These are phyloP conservation scores for Teunomyces pallodes DNA, from an alignment of 805 yeast species.

Conservation along the genomic window DNA sequence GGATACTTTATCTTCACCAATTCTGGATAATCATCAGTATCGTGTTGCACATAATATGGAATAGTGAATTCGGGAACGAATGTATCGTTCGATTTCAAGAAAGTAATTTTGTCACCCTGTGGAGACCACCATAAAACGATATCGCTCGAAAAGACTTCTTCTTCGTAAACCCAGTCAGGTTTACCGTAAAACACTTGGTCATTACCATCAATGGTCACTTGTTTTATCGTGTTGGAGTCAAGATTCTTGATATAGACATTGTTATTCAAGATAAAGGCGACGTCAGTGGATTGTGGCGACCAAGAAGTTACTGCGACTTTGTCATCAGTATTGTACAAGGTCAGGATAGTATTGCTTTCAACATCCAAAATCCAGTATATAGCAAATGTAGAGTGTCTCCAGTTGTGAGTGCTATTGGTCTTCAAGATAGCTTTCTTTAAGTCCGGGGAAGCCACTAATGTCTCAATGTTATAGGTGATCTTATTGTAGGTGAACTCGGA, in stretches of 20 bases:
- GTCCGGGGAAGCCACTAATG: slow-evolving; percentile 65
- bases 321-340: slow-evolving; percentile 10
- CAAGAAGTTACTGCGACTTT: slow-evolving; percentile 55
- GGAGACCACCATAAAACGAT: slow-evolving; percentile 73
- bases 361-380: slow-evolving; percentile 43
- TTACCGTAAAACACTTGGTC: slow-evolving; percentile 58
- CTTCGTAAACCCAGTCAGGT: slow-evolving; percentile 86
- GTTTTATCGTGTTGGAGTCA: slow-evolving; percentile 14
- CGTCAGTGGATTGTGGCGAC: slow-evolving; percentile 56
- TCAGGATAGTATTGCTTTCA: slow-evolving; percentile 6
- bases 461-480: slow-evolving; percentile 45
- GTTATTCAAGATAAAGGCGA: slow-evolving; percentile 56
- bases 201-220: slow-evolving; percentile 53
- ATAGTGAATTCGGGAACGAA: slow-evolving; percentile 51
- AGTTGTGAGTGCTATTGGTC: slow-evolving; percentile 59
- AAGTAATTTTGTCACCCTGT: slow-evolving; percentile 54
- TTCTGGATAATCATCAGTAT: slow-evolving; percentile 46
- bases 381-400: slow-evolving; percentile 51
- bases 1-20: slow-evolving; percentile 58
- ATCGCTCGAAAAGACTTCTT: slow-evolving; percentile 64
- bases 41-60: slow-evolving; percentile 47
- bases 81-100: slow-evolving; percentile 58
- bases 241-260: slow-evolving; percentile 52
- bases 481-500: slow-evolving; percentile 41
- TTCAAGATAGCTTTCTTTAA: slow-evolving; percentile 55